phyloP scores from a whole-genome alignment of 2,329 filamentous ascomycete genomes.

The Sarocladium brachiariae region DNA sequence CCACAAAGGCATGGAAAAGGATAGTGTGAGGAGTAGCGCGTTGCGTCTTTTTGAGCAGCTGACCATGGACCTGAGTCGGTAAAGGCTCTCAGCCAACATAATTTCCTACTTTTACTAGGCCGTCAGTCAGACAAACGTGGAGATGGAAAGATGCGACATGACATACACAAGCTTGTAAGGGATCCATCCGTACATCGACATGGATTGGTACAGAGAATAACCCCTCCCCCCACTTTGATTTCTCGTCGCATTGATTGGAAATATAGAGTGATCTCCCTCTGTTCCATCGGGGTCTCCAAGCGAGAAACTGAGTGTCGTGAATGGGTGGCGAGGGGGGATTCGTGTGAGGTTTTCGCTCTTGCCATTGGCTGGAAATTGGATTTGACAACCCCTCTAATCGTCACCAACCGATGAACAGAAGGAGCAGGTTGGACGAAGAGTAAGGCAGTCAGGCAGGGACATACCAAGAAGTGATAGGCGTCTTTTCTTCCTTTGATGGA shows the following conservation, averaged over 20 bases:
- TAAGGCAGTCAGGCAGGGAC: too few species aligned
- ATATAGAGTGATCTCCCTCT: not conserved
- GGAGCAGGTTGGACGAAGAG: too few species aligned
- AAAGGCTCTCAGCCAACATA: not conserved
- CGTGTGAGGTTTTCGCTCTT: not conserved
- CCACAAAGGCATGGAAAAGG: not conserved
- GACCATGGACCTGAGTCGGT: not conserved
- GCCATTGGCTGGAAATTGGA: not conserved
- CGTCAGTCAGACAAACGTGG: not conserved
- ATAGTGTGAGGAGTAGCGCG: not conserved
- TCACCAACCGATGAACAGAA: not conserved
- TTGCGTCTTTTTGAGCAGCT: not conserved
- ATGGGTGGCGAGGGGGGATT: constrained; percentile 1
- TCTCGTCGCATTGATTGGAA: not conserved
- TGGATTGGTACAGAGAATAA: too few species aligned
- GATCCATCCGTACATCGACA: too few species aligned
- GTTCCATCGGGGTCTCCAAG: constrained; percentile 6
- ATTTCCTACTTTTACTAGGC: too few species aligned
- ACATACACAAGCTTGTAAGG: too few species aligned
- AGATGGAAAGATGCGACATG: not conserved
- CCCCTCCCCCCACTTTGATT: constrained; percentile 8
- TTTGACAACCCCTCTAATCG: not conserved
- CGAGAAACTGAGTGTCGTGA: not conserved
- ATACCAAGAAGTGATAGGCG: too few species aligned
- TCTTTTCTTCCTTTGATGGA: too few species aligned